Conservation (phyloP, 2,329 filamentous ascomycete species). For the Pseudogymnoascus sp. region DNA sequence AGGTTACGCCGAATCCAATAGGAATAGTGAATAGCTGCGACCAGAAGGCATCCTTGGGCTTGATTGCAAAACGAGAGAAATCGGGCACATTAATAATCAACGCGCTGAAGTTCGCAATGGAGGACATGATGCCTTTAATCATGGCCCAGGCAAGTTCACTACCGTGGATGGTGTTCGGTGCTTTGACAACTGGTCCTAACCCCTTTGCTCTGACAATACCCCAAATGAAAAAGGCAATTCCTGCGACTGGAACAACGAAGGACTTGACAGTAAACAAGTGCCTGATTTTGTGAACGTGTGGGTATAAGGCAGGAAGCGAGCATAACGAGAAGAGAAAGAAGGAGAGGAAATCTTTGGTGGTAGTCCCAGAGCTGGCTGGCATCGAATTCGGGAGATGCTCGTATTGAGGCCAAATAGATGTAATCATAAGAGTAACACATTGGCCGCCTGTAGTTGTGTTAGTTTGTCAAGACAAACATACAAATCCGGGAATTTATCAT, state of each 20-base stretch:
- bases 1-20: conserved; percentile 65
- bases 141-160: conserved; percentile 71
- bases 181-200: conserved; percentile 71
- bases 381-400: conserved; percentile 60
- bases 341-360: conserved; percentile 65
- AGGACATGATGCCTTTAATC: conserved; percentile 77
- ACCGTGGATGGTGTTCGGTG: conserved; percentile 54
- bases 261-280: conserved; percentile 90
- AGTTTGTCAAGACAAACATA: neutral
- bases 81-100: conserved; percentile 75
- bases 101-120: conserved; percentile 85
- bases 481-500: neutral
- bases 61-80: conserved; percentile 73
- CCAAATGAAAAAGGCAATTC: conserved; percentile 82
- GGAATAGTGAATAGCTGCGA: conserved; percentile 72
- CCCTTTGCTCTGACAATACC: conserved; percentile 72
- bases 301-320: conserved; percentile 78
- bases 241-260: conserved; percentile 73
- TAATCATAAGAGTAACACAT: conserved; percentile 84
- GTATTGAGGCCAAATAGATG: conserved; percentile 63
- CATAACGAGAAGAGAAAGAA: conserved; percentile 83
- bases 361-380: conserved; percentile 55
- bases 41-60: conserved; percentile 68
- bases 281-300: conserved; percentile 78
- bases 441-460: conserved; percentile 46